Percentiles rank a stretch among this genome's conserved stretches.
phyloP scores from a whole-genome alignment of 305 asterid genomes.

The Andrographis paniculata region DNA sequence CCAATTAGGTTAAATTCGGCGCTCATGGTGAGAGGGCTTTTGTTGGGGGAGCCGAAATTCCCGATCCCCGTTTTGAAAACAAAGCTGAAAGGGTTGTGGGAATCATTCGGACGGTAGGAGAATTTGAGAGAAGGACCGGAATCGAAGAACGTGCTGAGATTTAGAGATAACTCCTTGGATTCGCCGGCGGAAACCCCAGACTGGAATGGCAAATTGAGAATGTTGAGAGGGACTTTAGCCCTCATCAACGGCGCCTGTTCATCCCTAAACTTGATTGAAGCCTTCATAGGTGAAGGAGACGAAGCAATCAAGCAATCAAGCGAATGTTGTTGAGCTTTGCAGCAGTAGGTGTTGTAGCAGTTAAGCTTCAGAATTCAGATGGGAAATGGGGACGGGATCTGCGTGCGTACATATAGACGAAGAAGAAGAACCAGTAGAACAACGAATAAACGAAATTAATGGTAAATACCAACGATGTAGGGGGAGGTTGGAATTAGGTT shows the following conservation, averaged over 20 bases:
- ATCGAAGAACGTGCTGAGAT: slow-evolving; percentile 58
- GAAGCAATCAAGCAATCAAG: too few species aligned
- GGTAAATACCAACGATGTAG: too few species aligned
- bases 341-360: too few species aligned
- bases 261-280: slow-evolving; percentile 50
- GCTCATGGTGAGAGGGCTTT: slow-evolving; percentile 84
- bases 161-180: slow-evolving; percentile 60
- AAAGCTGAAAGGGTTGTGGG: slow-evolving; percentile 65
- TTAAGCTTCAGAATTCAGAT: too few species aligned
- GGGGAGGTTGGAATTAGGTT: too few species aligned
- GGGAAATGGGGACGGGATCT: too few species aligned
- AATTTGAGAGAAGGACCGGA: slow-evolving; percentile 66
- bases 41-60: slow-evolving; percentile 65
- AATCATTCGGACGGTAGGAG: slow-evolving; percentile 75
- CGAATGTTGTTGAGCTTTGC: too few species aligned
- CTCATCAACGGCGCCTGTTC: slow-evolving; percentile 49
- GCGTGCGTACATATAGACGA: too few species aligned
- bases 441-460: too few species aligned
- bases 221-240: slow-evolving; percentile 44
- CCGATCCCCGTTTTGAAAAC: slow-evolving; percentile 80
- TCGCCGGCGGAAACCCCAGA: slow-evolving; percentile 80
- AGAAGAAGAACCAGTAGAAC: too few species aligned
- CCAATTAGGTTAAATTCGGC: slow-evolving; percentile 67
- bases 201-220: slow-evolving; percentile 56
- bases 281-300: slow-evolving; percentile 34